Evolutionary conservation across 441 rosid species (phyloP).

Genomic region (Bruguiera hainesii): DNA sequence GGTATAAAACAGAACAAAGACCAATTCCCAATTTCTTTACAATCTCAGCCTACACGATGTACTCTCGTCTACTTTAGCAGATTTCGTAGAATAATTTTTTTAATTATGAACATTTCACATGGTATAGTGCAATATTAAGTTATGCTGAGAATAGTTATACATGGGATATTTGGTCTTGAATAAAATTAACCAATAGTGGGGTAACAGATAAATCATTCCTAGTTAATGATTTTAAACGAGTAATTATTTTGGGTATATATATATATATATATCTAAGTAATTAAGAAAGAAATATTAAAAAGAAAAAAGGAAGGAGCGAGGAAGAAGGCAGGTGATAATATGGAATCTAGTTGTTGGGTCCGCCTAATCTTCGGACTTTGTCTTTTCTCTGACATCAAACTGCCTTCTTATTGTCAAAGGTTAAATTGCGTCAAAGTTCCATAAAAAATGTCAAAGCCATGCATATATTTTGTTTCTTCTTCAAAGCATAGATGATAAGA

Average conservation of each 20-base stretch:
- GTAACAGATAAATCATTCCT: no score
- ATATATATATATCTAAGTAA: no score
- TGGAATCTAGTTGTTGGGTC: neutral
- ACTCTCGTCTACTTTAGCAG: no score
- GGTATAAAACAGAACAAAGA: neutral
- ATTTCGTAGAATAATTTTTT: neutral
- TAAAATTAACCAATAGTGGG: neutral
- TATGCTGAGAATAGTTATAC: no score
- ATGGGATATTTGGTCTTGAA: no score
- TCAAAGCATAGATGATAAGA: neutral
- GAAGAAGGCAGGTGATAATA: no score
- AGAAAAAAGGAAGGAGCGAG: no score
- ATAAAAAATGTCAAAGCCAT: no score
- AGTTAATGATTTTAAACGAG: neutral
- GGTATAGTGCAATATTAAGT: no score
- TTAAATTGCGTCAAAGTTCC: no score
- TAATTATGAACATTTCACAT: neutral
- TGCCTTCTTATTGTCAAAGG: neutral
- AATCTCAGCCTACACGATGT: slow-evolving; percentile 22
- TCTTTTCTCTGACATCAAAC: neutral
- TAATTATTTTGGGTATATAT: no score
- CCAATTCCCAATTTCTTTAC: slow-evolving; percentile 13
- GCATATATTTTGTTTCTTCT: neutral
- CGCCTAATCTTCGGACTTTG: slow-evolving; percentile 12
- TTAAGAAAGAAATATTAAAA: no score